Conservation (phyloP, 768 basidiomycete genomes). For the Leucocoprinus leucothites region DNA sequence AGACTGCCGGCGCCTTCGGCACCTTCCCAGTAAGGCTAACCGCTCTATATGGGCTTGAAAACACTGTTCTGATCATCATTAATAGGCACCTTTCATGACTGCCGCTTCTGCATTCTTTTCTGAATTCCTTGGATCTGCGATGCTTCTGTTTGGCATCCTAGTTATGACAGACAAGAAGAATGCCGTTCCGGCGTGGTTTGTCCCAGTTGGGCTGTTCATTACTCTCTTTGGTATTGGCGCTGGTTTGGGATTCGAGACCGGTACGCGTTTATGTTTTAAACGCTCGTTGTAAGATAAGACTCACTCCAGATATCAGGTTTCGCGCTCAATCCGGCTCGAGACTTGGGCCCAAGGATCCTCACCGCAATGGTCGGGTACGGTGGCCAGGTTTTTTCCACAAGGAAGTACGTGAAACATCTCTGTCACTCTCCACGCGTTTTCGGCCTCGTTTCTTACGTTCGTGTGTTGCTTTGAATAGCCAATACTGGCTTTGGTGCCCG, state of each 20-base stretch:
- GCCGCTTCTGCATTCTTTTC: constrained; percentile 38
- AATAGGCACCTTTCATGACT: constrained; percentile 36
- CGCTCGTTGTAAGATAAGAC: neutral
- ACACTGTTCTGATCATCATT: neutral
- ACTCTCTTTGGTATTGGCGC: constrained; percentile 49
- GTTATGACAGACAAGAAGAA: constrained; percentile 53
- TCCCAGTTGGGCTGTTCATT: constrained; percentile 54
- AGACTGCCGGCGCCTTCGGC: constrained; percentile 54
- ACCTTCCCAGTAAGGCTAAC: constrained; percentile 51
- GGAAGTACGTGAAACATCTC: constrained; percentile 28
- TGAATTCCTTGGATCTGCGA: constrained; percentile 58
- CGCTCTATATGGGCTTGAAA: neutral
- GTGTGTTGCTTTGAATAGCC: constrained; percentile 28
- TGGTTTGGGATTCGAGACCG: constrained; percentile 64
- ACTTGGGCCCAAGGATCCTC: constrained; percentile 58
- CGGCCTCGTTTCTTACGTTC: neutral
- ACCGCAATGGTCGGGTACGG: constrained; percentile 72
- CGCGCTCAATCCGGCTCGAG: constrained; percentile 40
- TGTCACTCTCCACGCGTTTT: neutral
- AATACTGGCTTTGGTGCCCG: constrained; percentile 77
- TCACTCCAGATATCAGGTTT: constrained; percentile 22
- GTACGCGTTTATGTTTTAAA: constrained; percentile 16
- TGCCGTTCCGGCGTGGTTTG: constrained; percentile 46
- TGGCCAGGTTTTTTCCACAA: constrained; percentile 32
- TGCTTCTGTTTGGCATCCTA: constrained; percentile 57